Evolutionary conservation across 148 eudicot genomes (phyloP), one percentile per base, ranked within the genome.

Genomic region (Arbutus unedo): DNA sequence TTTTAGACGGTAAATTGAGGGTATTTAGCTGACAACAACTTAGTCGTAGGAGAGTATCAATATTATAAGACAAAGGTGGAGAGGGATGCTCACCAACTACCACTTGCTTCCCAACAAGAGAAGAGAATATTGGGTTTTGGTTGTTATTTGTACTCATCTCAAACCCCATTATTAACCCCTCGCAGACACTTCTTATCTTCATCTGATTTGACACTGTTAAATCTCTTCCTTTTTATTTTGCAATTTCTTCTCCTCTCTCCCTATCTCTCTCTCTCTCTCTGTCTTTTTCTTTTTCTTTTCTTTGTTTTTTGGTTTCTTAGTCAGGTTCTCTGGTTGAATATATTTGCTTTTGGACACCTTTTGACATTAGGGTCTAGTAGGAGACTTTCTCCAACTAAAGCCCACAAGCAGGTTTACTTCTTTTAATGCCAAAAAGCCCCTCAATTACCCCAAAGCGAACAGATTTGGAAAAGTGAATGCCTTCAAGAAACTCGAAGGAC

Each of bases 21-120:
- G 5, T 23, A 3, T 7, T 47, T 19, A 45, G 76, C 23, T 73
- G 53, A 66, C 76, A 16, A 16, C 8, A 54, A 53, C 78, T 87
- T 80, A 80, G 85, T 41, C 48, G 55, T 2, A 15, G 64, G 23
- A 25, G 64, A 7, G 11, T 73, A 73, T 14, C 21, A 44, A 18
- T 31, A 31, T 54, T 16, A 4, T 48, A 8, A 74, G 25, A 88
- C 89, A 83, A 66, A 67, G 75, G 82, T 74, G 85, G 86, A 76
- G 86, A 85, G 95, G 79, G n/a, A n/a, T 80, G 87, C 87, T 89
- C 87, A 92, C 91, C 98, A 88, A 87, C 91, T 84, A 91, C 90
- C 91, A 91, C 92, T 90, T 83, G 86, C 89, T 86, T 87, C 80
- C 85, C 88, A 86, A 87, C 94, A 88, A 84, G 87, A 79, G 82